Evolutionary conservation across 2,329 filamentous ascomycete genomes (phyloP).

Genomic region (Diatrype stigma): DNA sequence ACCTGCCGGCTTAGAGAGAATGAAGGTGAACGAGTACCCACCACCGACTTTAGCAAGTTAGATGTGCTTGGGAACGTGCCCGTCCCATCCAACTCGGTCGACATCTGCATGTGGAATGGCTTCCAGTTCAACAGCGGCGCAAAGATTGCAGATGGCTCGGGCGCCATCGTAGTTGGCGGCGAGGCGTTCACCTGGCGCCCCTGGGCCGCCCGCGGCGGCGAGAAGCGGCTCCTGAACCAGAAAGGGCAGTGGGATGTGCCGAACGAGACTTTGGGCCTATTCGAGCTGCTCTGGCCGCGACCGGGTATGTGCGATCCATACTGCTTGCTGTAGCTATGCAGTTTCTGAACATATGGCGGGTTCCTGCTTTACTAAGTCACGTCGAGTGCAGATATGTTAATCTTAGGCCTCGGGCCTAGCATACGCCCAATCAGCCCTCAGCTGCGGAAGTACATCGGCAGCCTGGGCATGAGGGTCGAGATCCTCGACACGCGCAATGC

Average conservation of each 20-base stretch:
- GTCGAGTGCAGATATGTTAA: slow-evolving; percentile 64
- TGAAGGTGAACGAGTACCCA: slow-evolving; percentile 21
- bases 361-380: not conserved
- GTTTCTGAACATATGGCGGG: not conserved
- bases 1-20: slow-evolving; percentile 6
- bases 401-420: slow-evolving; percentile 77
- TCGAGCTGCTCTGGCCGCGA: slow-evolving; percentile 80
- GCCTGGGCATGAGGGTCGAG: slow-evolving; percentile 80
- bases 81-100: slow-evolving; percentile 75
- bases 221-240: slow-evolving; percentile 58
- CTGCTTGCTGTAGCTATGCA: not conserved
- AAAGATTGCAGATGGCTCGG: slow-evolving; percentile 63
- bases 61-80: slow-evolving; percentile 76
- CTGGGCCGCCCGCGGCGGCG: slow-evolving; percentile 51
- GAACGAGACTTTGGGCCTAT: slow-evolving; percentile 65
- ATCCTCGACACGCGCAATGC: slow-evolving; percentile 91
- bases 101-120: slow-evolving; percentile 75
- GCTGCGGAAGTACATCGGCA: slow-evolving; percentile 67
- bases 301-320: slow-evolving; percentile 60
- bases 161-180: slow-evolving; percentile 75
- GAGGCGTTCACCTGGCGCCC: slow-evolving; percentile 89
- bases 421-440: slow-evolving; percentile 74
- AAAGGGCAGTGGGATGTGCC: slow-evolving; percentile 80
- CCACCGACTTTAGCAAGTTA: slow-evolving; percentile 66
- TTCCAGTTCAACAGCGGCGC: slow-evolving; percentile 83